Base-by-base conservation (phyloP, 1,284 basidiomycete species). In the Lentinus polychrous region DNA sequence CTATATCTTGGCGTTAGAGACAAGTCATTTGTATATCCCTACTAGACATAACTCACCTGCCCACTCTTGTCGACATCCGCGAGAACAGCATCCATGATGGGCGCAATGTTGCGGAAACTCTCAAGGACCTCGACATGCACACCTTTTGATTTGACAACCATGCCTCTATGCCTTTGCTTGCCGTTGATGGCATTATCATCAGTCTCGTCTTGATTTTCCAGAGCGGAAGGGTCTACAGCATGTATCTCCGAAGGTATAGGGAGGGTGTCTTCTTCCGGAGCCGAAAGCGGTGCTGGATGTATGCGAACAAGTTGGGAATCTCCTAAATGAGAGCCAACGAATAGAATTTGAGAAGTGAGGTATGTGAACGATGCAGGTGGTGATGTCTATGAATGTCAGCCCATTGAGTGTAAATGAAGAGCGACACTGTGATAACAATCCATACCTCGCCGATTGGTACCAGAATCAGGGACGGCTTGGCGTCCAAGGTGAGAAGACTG, bases 1-100 rank as follows among this genome's bases (percentile, higher is more conserved):
- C 83, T 60, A 46, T 48, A 43, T 41, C 38, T 39, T 46, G 27
- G 42, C 18, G 7, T 20, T 20, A 40, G 12, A 23, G 18, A 17
- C 20, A 20, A 40, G 10, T 6, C n/a, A 27, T 4, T 35, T 33
- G 8, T 5, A 12, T 32, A 31, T 24, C 42, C 24, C 11, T 11
- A 12, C 11, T 15, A 6, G 39, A 17, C 7, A 5, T 17, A 2
- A 62, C 78, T 57, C 57, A 90, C 89, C 66, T 90, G 82, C 8
- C 84, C 84, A 49, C 79, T 86, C 0, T 78, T 76, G 45, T 92
- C 90, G 2, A 76, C 72, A 60, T 93, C 86, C 5, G 87, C 85
- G 1, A 90, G 65, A 12, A 79, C 75, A 24, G 93, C 90, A 63
- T 98, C 95, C 53, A 86, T 66, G 35, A 97, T 87, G 0, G 95